phyloP scores from a whole-genome alignment of 768 basidiomycete species.

The Epithele typhae region DNA sequence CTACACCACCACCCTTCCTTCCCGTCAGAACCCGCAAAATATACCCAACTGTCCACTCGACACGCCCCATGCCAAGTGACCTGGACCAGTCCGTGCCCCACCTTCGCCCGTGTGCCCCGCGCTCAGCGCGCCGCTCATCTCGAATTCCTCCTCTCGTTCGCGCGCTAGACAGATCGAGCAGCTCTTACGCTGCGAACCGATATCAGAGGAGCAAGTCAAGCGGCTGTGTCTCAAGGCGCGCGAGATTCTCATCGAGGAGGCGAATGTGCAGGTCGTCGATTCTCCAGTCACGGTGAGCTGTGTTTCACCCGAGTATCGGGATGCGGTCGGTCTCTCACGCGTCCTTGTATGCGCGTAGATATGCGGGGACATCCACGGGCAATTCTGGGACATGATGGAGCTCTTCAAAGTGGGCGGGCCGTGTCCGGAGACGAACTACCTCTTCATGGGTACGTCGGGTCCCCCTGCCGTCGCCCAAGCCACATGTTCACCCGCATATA shows the following conservation, averaged over 20 bases:
- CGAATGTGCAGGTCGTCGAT: conserved; percentile 94
- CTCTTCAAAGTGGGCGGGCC: conserved; percentile 98
- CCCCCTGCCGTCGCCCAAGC: too few relatives aligned
- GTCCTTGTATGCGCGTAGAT: too few relatives aligned
- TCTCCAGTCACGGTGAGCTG: conserved; percentile 84
- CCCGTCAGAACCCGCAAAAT: too few relatives aligned
- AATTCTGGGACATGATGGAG: conserved; percentile 96
- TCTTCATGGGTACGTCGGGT: conserved; percentile 99
- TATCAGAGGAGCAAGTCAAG: conserved; percentile 95
- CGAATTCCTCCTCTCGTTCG: neutral
- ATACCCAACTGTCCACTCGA: too few relatives aligned
- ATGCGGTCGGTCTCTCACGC: conserved; percentile 10
- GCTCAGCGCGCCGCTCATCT: too few relatives aligned
- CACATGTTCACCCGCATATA: too few relatives aligned
- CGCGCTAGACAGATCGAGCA: conserved; percentile 87
- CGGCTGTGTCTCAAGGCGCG: conserved; percentile 92
- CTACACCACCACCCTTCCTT: too few relatives aligned
- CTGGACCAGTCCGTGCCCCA: conserved; percentile 13
- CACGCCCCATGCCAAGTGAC: conserved; percentile 15
- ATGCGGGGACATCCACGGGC: conserved; percentile 96
- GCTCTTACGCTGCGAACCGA: conserved; percentile 88
- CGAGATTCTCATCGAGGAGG: conserved; percentile 96
- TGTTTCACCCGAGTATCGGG: neutral
- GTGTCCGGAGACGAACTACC: conserved; percentile 98
- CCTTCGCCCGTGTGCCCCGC: too few relatives aligned